A percentile compares a stretch with the other conserved stretches of the same genome.
These are phyloP conservation scores for Sclerotinia nivalis DNA, from an alignment of 2,329 filamentous ascomycete genomes.

Conservation along the genomic window DNA sequence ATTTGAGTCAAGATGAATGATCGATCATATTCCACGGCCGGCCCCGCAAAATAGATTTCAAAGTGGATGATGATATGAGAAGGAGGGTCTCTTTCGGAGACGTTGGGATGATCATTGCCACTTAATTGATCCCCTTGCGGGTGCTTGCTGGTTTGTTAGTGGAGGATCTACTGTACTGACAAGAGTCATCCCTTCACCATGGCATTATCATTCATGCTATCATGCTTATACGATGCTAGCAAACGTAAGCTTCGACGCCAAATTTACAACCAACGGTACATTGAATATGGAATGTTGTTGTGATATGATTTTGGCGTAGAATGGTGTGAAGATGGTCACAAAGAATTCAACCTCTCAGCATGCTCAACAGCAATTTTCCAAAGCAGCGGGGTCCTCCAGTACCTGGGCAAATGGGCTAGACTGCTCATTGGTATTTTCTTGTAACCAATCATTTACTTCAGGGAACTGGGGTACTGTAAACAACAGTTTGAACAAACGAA, in stretches of 20 bases:
- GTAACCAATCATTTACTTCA: slow-evolving; percentile 10
- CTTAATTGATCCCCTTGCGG: neutral
- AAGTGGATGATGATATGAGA: neutral
- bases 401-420: slow-evolving; percentile 1
- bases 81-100: neutral
- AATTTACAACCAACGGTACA: neutral
- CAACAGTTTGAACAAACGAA: slow-evolving; percentile 1
- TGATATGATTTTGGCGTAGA: slow-evolving; percentile 8
- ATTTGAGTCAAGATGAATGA: slow-evolving; percentile 9
- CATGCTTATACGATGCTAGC: neutral
- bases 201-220: slow-evolving; percentile 16
- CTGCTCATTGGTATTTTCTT: neutral
- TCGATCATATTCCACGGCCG: neutral
- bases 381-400: slow-evolving; percentile 1
- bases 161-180: neutral
- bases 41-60: neutral
- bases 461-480: neutral
- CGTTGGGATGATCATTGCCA: neutral
- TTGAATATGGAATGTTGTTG: neutral
- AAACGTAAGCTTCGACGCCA: neutral
- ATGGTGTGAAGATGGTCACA: neutral
- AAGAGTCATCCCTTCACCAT: neutral
- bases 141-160: neutral
- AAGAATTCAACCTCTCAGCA: slow-evolving; percentile 6
- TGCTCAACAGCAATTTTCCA: neutral